phyloP scores from a whole-genome alignment of 768 basidiomycete genomes.

The Xerocomus potaroensis region DNA sequence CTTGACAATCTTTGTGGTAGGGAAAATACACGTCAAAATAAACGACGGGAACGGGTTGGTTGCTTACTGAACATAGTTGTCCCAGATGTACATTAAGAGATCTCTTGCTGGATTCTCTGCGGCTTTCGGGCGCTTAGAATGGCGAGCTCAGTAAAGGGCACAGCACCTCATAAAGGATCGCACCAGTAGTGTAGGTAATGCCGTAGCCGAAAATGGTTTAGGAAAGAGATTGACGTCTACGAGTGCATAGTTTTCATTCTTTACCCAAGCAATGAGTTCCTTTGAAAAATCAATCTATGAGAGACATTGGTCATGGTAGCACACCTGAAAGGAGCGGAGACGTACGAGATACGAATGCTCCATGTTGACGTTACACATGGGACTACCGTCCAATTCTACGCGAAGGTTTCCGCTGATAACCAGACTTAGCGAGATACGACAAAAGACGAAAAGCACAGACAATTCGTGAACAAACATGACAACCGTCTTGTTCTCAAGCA shows the following conservation, averaged over 20 bases:
- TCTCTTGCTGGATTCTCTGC: conserved; percentile 48
- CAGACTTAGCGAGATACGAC: background rate
- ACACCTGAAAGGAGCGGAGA: background rate
- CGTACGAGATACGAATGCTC: conserved; percentile 83
- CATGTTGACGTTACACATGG: conserved; percentile 66
- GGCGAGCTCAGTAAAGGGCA: background rate
- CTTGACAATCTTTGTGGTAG: conserved; percentile 54
- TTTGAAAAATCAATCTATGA: conserved; percentile 83
- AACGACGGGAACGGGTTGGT: background rate
- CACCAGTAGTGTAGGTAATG: conserved; percentile 32
- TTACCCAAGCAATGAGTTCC: conserved; percentile 74
- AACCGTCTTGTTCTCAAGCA: conserved; percentile 72
- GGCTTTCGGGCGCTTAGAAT: conserved; percentile 36
- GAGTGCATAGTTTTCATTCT: conserved; percentile 59
- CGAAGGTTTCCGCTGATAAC: conserved; percentile 76
- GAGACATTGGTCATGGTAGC: conserved; percentile 1
- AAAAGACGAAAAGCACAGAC: conserved; percentile 43
- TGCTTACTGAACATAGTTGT: conserved; percentile 90
- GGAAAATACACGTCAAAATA: background rate
- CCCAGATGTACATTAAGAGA: conserved; percentile 86
- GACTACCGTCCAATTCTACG: conserved; percentile 71
- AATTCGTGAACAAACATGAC: conserved; percentile 94
- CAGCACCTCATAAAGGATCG: conserved; percentile 1
- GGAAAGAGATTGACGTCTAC: conserved; percentile 86
- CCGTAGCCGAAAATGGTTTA: conserved; percentile 40